phyloP scores from a whole-genome alignment of 352 stramenopile genomes.

The Globisporangium alternatum region DNA sequence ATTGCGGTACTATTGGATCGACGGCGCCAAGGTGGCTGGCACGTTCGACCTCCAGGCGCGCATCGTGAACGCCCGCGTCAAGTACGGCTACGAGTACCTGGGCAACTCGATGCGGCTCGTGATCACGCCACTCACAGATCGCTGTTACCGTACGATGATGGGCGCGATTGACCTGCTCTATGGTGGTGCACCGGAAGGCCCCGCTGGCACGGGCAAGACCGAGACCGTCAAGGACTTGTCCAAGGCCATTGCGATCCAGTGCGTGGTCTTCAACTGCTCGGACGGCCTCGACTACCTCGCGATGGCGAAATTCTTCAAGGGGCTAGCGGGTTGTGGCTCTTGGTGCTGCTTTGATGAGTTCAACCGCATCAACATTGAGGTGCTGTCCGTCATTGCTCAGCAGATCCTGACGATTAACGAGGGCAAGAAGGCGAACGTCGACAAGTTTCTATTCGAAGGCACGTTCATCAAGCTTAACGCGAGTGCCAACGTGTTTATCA shows the following conservation, averaged over 20 bases:
- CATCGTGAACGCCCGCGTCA: slow-evolving; percentile 87
- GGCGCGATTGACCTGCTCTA: slow-evolving; percentile 93
- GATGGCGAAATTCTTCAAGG: slow-evolving; percentile 97
- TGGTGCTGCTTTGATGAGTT: slow-evolving; percentile 96
- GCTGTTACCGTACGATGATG: slow-evolving; percentile 94
- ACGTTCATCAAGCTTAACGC: slow-evolving; percentile 91
- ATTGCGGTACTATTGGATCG: slow-evolving; percentile 92
- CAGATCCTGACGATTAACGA: slow-evolving; percentile 94
- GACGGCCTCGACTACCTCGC: slow-evolving; percentile 90
- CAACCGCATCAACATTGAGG: slow-evolving; percentile 95
- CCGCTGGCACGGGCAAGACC: slow-evolving; percentile 93
- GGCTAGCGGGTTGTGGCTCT: slow-evolving; percentile 87
- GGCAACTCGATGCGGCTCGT: slow-evolving; percentile 92
- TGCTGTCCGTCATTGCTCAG: slow-evolving; percentile 93
- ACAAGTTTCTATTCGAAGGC: slow-evolving; percentile 93
- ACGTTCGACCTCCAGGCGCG: slow-evolving; percentile 78
- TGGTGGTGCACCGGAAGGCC: slow-evolving; percentile 90
- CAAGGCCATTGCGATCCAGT: slow-evolving; percentile 95
- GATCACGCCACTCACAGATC: slow-evolving; percentile 93
- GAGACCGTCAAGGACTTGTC: slow-evolving; percentile 94
- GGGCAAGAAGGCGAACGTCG: slow-evolving; percentile 85
- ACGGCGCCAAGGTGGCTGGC: slow-evolving; percentile 47
- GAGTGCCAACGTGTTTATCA: slow-evolving; percentile 94
- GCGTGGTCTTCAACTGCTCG: slow-evolving; percentile 95
- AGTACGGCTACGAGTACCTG: slow-evolving; percentile 91